Percentiles rank a stretch among this genome's conserved stretches.
Evolutionary conservation across 1,139 yeast genomes (phyloP).

Genomic region (Yamadazyma siamensis): DNA sequence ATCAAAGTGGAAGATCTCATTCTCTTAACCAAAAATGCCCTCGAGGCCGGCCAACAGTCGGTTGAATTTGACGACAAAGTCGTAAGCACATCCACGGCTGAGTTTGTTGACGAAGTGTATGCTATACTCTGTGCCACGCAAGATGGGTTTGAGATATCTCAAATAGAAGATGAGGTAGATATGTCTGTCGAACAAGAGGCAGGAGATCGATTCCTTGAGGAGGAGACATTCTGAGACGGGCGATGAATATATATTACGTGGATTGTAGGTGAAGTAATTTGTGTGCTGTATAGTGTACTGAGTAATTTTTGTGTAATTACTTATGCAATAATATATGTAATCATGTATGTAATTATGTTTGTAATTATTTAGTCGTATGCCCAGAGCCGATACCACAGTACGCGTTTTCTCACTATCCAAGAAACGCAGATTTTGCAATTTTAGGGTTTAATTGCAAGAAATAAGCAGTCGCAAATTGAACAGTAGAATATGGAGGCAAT

Average conservation of each 20-base stretch:
- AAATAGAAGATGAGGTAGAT: slow-evolving; percentile 5
- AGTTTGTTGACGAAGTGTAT: slow-evolving; percentile 7
- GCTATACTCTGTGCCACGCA: slow-evolving; percentile 7
- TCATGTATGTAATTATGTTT: too few species aligned
- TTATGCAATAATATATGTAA: too few species aligned
- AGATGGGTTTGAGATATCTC: slow-evolving; percentile 8
- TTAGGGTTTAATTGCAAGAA: too few species aligned
- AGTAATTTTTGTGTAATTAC: too few species aligned
- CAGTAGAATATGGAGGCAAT: too few species aligned
- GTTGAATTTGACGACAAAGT: slow-evolving; percentile 2
- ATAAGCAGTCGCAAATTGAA: too few species aligned
- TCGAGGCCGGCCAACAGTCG: slow-evolving; percentile 10
- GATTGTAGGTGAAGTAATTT: slow-evolving; percentile 31
- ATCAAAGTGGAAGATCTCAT: slow-evolving; percentile 83
- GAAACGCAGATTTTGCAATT: too few species aligned
- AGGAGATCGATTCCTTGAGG: slow-evolving; percentile 9
- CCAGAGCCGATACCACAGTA: too few species aligned
- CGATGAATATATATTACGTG: slow-evolving; percentile 24
- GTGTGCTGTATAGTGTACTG: slow-evolving; percentile 20
- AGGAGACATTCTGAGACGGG: slow-evolving; percentile 11
- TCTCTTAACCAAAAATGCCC: slow-evolving; percentile 54
- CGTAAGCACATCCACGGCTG: slow-evolving; percentile 8
- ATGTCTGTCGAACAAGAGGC: slow-evolving; percentile 5
- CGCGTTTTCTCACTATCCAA: too few species aligned
- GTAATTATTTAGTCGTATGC: too few species aligned